Evolutionary conservation across 1,284 basidiomycete genomes (phyloP).

Genomic region (Omphalotus olearius): DNA sequence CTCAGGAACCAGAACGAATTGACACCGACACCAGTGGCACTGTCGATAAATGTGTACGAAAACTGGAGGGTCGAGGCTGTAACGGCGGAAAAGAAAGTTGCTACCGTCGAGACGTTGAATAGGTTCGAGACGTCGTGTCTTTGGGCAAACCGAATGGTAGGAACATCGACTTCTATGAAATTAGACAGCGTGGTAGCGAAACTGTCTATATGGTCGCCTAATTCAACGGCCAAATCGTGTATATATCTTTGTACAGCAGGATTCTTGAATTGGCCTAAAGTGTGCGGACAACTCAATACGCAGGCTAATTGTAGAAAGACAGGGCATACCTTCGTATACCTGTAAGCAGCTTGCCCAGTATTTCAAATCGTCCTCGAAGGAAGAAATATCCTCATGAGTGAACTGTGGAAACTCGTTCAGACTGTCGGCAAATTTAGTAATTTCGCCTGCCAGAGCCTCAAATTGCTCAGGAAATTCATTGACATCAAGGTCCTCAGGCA

Average conservation of each 20-base stretch:
- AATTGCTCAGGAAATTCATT: slow-evolving; percentile 64
- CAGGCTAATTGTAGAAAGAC: not conserved
- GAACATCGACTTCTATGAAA: slow-evolving; percentile 73
- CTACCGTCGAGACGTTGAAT: slow-evolving; percentile 68
- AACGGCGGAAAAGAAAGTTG: slow-evolving; percentile 76
- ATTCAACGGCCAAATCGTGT: slow-evolving; percentile 63
- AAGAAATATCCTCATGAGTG: slow-evolving; percentile 61
- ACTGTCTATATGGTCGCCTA: slow-evolving; percentile 66
- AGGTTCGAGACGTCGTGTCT: slow-evolving; percentile 66
- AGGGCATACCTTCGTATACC: slow-evolving; percentile 49
- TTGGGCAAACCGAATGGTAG: slow-evolving; percentile 71
- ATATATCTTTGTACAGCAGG: slow-evolving; percentile 71
- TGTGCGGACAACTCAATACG: slow-evolving; percentile 6
- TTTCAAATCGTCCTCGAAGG: slow-evolving; percentile 67
- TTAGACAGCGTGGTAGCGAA: slow-evolving; percentile 60
- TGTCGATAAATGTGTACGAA: slow-evolving; percentile 39
- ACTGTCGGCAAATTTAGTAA: slow-evolving; percentile 60
- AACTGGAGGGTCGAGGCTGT: slow-evolving; percentile 70
- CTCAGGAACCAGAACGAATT: slow-evolving; percentile 74
- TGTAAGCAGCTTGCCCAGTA: slow-evolving; percentile 69
- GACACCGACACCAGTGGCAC: slow-evolving; percentile 40
- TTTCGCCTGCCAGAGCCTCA: slow-evolving; percentile 52
- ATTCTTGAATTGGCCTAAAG: slow-evolving; percentile 60
- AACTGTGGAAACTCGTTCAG: slow-evolving; percentile 72
- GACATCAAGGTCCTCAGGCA: slow-evolving; percentile 52